Conservation (phyloP, 2,329 filamentous ascomycete genomes). For the Coniella lustricola region DNA sequence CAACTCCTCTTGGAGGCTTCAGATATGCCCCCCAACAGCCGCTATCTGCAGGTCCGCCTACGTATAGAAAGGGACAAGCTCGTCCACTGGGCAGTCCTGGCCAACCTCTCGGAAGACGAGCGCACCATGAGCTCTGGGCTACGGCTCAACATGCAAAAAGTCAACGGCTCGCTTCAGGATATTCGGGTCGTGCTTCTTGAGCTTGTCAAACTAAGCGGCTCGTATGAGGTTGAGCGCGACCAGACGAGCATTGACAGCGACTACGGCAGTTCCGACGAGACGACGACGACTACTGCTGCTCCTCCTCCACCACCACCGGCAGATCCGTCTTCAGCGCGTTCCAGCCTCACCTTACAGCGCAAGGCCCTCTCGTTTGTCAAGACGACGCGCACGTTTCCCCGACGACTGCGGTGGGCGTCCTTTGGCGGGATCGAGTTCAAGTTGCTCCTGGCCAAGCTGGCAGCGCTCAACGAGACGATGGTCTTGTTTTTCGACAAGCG, state of each 20-base stretch:
- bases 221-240: neutral
- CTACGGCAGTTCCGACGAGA: neutral
- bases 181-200: constrained; percentile 4
- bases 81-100: constrained; percentile 9
- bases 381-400: constrained; percentile 1
- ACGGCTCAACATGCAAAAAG: constrained; percentile 4
- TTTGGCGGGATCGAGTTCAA: constrained; percentile 5
- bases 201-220: constrained; percentile 1
- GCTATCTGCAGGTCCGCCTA: constrained; percentile 2
- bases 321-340: neutral
- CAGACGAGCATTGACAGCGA: neutral
- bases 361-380: constrained; percentile 5
- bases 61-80: constrained; percentile 8
- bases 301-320: too few species aligned
- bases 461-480: constrained; percentile 6
- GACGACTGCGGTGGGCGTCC: neutral
- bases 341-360: neutral
- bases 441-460: constrained; percentile 1
- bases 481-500: constrained; percentile 1
- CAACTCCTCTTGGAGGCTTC: constrained; percentile 8
- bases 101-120: constrained; percentile 7
- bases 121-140: constrained; percentile 3
- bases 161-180: constrained; percentile 7
- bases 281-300: neutral
- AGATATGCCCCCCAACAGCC: constrained; percentile 2